These are phyloP conservation scores for Arxiozyma slooffiae DNA, from an alignment of 1,139 yeast species.

Conservation along the genomic window DNA sequence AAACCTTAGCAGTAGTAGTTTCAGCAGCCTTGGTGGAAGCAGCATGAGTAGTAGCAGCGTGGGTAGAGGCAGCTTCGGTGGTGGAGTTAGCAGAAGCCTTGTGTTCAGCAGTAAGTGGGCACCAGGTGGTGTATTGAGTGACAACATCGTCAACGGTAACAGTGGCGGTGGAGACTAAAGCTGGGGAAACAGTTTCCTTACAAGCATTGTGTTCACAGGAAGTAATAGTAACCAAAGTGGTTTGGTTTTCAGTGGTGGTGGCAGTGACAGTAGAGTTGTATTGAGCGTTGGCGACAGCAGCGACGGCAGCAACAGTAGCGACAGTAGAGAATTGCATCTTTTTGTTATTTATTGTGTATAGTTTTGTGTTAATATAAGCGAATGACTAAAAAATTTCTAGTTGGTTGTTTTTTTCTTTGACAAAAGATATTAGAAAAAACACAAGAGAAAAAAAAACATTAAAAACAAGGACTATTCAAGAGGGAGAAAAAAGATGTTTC, in stretches of 20 bases:
- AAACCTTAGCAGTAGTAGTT: slow-evolving; percentile 5
- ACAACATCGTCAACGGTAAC: slow-evolving; percentile 29
- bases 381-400: slow-evolving; percentile 6
- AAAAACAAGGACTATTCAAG: no score
- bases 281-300: slow-evolving; percentile 29
- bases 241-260: slow-evolving; percentile 29
- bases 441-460: no score
- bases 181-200: slow-evolving; percentile 29
- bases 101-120: slow-evolving; percentile 24
- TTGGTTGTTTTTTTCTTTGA: slow-evolving; percentile 1
- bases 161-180: slow-evolving; percentile 31
- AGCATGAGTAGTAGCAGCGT: slow-evolving; percentile 2
- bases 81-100: slow-evolving; percentile 4
- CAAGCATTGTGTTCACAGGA: slow-evolving; percentile 34
- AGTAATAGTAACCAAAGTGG: slow-evolving; percentile 42
- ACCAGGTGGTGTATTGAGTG: slow-evolving; percentile 31
- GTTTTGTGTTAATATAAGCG: neutral
- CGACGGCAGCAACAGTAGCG: slow-evolving; percentile 29
- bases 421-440: no score
- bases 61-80: slow-evolving; percentile 9
- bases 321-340: slow-evolving; percentile 33
- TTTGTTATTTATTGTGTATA: neutral
- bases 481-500: no score
- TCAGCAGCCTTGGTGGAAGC: slow-evolving; percentile 3
- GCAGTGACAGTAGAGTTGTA: slow-evolving; percentile 30